Conservation (phyloP, 169 alveolate species). For the Plasmodium coatneyi region DNA sequence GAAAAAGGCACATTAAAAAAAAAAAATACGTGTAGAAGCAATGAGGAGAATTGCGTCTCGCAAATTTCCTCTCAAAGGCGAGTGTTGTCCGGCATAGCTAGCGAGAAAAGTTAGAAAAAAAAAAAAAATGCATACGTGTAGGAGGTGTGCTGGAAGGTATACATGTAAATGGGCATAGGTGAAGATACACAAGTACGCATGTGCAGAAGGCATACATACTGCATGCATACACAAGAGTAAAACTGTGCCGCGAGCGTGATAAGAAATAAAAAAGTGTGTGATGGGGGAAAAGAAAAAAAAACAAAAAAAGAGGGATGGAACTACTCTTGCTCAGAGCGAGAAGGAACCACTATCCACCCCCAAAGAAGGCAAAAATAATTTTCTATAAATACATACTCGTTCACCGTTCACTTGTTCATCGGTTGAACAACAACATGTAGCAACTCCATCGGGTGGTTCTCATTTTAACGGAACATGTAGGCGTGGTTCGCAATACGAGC, state of each 20-base stretch:
- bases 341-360: background rate
- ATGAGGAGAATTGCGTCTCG: background rate
- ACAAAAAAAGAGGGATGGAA: too few species aligned
- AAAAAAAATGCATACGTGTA: background rate
- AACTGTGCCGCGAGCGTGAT: background rate
- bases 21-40: background rate
- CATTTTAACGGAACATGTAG: background rate
- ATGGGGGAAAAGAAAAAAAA: too few species aligned
- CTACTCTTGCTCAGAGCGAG: background rate
- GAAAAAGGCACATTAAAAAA: background rate
- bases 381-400: background rate
- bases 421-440: background rate
- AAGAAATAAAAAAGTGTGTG: background rate
- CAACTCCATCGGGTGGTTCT: background rate
- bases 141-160: background rate
- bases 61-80: background rate
- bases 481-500: background rate
- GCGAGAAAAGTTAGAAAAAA: background rate
- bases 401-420: background rate
- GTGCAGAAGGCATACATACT: background rate
- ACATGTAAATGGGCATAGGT: background rate
- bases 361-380: background rate
- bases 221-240: background rate
- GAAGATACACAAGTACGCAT: background rate
- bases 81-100: background rate